A percentile compares a stretch with the other conserved stretches of the same genome.
These are phyloP conservation scores for Clavariopsis aquatica DNA, from an alignment of 495 filamentous ascomycete species.

Conservation along the genomic window DNA sequence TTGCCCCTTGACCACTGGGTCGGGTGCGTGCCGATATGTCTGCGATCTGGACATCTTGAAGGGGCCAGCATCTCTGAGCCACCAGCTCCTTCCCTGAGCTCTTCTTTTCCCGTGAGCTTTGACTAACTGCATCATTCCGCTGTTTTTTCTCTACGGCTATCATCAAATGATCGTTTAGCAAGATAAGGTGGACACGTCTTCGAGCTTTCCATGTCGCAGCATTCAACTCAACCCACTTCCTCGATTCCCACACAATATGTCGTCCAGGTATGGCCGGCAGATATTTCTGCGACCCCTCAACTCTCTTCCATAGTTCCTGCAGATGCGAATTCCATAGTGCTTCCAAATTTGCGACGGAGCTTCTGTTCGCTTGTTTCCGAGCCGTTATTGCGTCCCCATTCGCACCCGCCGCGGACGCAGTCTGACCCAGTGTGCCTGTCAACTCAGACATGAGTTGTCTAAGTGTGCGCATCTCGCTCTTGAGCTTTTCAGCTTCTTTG, in stretches of 20 bases:
- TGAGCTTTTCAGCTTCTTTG: conserved; percentile 97
- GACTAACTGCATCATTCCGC: conserved; percentile 65
- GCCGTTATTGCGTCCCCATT: conserved; percentile 46
- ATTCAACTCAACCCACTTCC: conserved; percentile 92
- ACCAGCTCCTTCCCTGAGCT: conserved; percentile 67
- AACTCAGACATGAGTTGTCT: conserved; percentile 87
- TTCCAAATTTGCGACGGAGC: conserved; percentile 91
- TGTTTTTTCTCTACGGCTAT: conserved; percentile 91
- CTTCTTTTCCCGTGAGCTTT: conserved; percentile 37
- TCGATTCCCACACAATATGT: conserved; percentile 87
- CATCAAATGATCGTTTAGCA: conserved; percentile 93
- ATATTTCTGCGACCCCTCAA: conserved; percentile 96
- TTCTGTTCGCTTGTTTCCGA: conserved; percentile 69
- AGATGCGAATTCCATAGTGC: conserved; percentile 92
- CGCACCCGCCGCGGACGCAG: conserved; percentile 52
- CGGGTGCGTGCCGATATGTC: conserved; percentile 70
- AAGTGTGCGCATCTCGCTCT: conserved; percentile 90
- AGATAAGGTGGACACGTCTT: conserved; percentile 79
- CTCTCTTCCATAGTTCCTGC: conserved; percentile 84
- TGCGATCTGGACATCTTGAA: conserved; percentile 90
- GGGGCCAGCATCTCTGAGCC: conserved; percentile 90
- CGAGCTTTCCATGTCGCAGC: conserved; percentile 93
- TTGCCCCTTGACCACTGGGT: conserved; percentile 53
- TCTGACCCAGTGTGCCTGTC: conserved; percentile 68
- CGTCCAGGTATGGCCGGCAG: conserved; percentile 86